phyloP scores from a whole-genome alignment of 129 eudicot genomes.

The Escallonia herrerae region DNA sequence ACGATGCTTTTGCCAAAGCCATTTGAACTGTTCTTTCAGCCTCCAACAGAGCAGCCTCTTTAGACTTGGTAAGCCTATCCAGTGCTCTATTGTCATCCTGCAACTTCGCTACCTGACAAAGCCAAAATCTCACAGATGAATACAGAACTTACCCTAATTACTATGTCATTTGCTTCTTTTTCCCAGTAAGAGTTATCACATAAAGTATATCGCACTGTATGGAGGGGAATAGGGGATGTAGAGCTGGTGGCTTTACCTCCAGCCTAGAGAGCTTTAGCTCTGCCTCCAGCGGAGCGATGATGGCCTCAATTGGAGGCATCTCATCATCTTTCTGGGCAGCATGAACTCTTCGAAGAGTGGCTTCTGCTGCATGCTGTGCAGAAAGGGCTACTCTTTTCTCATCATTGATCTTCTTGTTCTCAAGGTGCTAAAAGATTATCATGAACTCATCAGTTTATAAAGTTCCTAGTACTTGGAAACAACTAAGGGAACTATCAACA shows the following conservation, averaged over 20 bases:
- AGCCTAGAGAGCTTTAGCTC: slow-evolving; percentile 67
- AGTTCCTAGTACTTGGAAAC: too few relatives aligned
- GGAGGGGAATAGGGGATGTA: not conserved
- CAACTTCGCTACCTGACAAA: slow-evolving; percentile 64
- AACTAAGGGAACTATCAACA: too few relatives aligned
- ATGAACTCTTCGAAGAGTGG: slow-evolving; percentile 91
- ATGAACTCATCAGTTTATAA: too few relatives aligned
- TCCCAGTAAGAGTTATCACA: not conserved
- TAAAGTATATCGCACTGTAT: not conserved
- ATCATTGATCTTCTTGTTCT: slow-evolving; percentile 65
- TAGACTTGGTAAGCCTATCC: slow-evolving; percentile 80
- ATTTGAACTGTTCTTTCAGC: slow-evolving; percentile 63
- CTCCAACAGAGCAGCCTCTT: slow-evolving; percentile 78
- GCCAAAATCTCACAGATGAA: slow-evolving; percentile 5
- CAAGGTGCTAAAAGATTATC: slow-evolving; percentile 14
- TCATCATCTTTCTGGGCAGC: slow-evolving; percentile 90
- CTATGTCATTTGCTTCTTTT: not conserved
- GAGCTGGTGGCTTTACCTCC: slow-evolving; percentile 44
- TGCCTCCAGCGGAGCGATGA: slow-evolving; percentile 87
- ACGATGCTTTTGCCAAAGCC: slow-evolving; percentile 79
- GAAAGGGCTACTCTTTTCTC: slow-evolving; percentile 78
- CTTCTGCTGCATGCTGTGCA: slow-evolving; percentile 95
- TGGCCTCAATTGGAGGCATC: slow-evolving; percentile 92
- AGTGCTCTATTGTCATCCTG: slow-evolving; percentile 87
- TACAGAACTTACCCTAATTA: not conserved